Percentiles rank a stretch among this genome's conserved stretches.
These are phyloP conservation scores for Canariomyces notabilis DNA, from an alignment of 2,329 filamentous ascomycete species.

Conservation along the genomic window DNA sequence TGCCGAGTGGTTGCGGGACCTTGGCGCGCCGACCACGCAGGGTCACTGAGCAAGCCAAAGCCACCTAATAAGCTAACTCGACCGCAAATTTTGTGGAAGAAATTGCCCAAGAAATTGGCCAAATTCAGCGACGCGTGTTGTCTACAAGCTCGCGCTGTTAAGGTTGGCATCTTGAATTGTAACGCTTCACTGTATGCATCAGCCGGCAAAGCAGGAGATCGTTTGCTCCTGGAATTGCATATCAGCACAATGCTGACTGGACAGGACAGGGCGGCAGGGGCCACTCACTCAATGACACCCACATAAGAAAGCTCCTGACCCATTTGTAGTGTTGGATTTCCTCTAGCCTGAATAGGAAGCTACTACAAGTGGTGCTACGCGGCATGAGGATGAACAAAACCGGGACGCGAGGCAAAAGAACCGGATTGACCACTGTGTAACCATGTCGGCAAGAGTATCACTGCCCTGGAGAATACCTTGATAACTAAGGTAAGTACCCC, in stretches of 20 bases:
- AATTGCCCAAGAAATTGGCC: slow-evolving; percentile 9
- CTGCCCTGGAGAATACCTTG: too few species aligned
- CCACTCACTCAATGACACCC: too few species aligned
- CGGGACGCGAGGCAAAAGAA: not conserved
- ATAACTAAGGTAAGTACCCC: too few species aligned
- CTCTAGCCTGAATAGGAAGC: too few species aligned
- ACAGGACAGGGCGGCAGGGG: too few species aligned
- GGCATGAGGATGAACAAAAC: not conserved
- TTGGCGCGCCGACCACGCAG: not conserved
- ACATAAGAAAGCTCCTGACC: too few species aligned
- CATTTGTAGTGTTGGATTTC: too few species aligned
- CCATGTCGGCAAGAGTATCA: too few species aligned
- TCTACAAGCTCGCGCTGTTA: too few species aligned
- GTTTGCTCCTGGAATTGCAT: slow-evolving; percentile 26
- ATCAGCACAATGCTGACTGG: slow-evolving; percentile 15
- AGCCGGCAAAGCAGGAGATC: slow-evolving; percentile 14
- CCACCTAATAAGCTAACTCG: not conserved
- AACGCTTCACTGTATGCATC: slow-evolving; percentile 9
- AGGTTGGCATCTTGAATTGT: too few species aligned
- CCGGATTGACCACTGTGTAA: too few species aligned
- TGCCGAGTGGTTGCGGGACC: not conserved
- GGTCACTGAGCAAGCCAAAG: not conserved
- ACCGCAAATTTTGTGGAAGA: not conserved
- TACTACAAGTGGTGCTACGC: too few species aligned
- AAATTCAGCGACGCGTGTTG: slow-evolving; percentile 10